Evolutionary conservation across 1,284 basidiomycete genomes (phyloP), one percentile per base, ranked within the genome.

Genomic region (Boletellus deceptivus): DNA sequence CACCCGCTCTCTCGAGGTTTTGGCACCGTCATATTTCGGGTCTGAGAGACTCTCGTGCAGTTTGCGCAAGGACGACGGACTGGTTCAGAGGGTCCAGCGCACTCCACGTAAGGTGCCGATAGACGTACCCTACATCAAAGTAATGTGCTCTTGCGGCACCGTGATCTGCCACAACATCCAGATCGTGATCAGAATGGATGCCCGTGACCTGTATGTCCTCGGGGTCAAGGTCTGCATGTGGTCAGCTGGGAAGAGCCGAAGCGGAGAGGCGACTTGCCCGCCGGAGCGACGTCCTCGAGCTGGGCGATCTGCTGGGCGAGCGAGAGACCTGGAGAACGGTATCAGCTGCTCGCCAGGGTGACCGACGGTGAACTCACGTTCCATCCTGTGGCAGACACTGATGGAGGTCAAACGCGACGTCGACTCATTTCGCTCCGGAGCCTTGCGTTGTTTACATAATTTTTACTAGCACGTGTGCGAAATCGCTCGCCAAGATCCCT

Each of bases 251-350:
- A 44, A 35, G 33, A 17, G 16, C 33, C n/a, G 42, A 34, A 38
- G 42, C 25, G 38, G 42, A 33, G 33, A 39, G 33, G 17, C 5
- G 31, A 68, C 77, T 57, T 62, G 85, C 89, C 86, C 46, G 75
- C 69, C 55, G 89, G 89, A 20, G 83, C 78, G 31, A 84, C 74
- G 49, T 89, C 79, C 46, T 88, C 78, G 40, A 95, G 80, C 64
- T 87, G 78, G 38, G 86, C 87, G 47, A 95, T 82, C 65, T 94
- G 91, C 65, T 93, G 80, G 4, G 87, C 87, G 34, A 95, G 79
- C 3, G 88, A 82, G 41, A 83, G 66, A 40, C 81, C 83, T 86
- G 54, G 25, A 35, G 48, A 38, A 34, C 2, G 5, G 35, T 11
- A n/a, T 50, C 40, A 53, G 46, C 42, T 46, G 50, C 40, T 54